Base-by-base conservation (phyloP, 257 asterid genomes). In the Solanum stenotomum region DNA sequence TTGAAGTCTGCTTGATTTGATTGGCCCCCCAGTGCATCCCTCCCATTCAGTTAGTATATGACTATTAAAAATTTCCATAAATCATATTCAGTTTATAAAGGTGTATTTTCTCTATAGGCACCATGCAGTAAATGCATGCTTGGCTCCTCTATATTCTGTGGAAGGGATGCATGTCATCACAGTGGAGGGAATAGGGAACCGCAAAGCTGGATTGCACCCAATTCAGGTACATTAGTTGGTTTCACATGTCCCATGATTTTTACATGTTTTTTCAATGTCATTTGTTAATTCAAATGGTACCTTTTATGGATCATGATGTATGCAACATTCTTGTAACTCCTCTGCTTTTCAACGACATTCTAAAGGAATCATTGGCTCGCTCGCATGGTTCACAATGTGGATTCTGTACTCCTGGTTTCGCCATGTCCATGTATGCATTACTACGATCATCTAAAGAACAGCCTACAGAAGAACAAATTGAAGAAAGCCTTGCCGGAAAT, bases 161-260 rank as follows among this genome's bases (percentile, higher is more conserved):
- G 99, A 97, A 94, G 98, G 98, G 92, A 96, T 95, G 98, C 99
- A 97, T 85, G 96, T 96, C 83, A 94, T 97, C 89, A 97, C 99
- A 23, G 98, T 97, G 84, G 99, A 97, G 91, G 98, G 98, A 76
- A 89, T 97, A 34, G 99, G 99, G 85, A 97, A 91, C 90, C 91
- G 90, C 72, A 96, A 93, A 91, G 87, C 77, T 87, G 99, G 99
- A 31, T 91, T 97, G 91, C 99, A 97, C 90, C 99, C 99, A 31
- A 89, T 97, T 86, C 99, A 97, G 99, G 99, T 95, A 52, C 40
- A 33, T 82, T 49, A 82, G 23, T 46, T 79, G 70, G 31, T 52
- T 31, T 82, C 44, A 82, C 86, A 49, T 18, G 31, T 82, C 84
- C n/a, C 61, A 15, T 49, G 70, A 27, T 46, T 18, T 46, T 49